These are phyloP conservation scores for Phaseolus coccineus DNA, from an alignment of 331 rosid genomes.

Conservation along the genomic window DNA sequence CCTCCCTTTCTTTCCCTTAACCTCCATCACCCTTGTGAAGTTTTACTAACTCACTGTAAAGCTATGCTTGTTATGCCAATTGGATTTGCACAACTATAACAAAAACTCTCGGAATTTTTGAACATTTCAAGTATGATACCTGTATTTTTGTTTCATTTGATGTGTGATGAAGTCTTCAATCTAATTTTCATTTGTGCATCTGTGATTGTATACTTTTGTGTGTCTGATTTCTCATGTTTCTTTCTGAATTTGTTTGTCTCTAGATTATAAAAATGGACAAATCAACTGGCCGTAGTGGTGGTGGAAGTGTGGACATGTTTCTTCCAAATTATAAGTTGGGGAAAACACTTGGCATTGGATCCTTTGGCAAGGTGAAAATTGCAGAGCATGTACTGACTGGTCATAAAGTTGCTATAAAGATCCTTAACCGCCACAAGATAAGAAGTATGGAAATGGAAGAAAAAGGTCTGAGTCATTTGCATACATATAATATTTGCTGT, in stretches of 20 bases:
- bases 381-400: constrained; percentile 90
- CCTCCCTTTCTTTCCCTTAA: background rate
- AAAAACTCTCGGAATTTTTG: background rate
- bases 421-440: constrained; percentile 85
- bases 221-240: constrained; percentile 28
- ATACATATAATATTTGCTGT: constrained; percentile 24
- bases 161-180: background rate
- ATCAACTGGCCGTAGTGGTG: constrained; percentile 55
- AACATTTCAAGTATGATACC: constrained; percentile 3
- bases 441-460: constrained; percentile 92
- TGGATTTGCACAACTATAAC: background rate
- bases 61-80: constrained; percentile 9
- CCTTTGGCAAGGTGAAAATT: constrained; percentile 89
- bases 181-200: constrained; percentile 21
- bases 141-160: constrained; percentile 27
- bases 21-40: background rate
- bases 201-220: constrained; percentile 1
- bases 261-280: constrained; percentile 65
- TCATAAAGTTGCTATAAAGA: constrained; percentile 89
- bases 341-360: constrained; percentile 88
- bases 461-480: constrained; percentile 63
- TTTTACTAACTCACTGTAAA: background rate
- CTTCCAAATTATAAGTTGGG: constrained; percentile 87
- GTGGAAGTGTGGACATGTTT: constrained; percentile 60
- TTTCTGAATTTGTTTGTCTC: constrained; percentile 35